Base-by-base conservation (phyloP, 2,329 filamentous ascomycete genomes). In the Coleophoma eucalyptorum region DNA sequence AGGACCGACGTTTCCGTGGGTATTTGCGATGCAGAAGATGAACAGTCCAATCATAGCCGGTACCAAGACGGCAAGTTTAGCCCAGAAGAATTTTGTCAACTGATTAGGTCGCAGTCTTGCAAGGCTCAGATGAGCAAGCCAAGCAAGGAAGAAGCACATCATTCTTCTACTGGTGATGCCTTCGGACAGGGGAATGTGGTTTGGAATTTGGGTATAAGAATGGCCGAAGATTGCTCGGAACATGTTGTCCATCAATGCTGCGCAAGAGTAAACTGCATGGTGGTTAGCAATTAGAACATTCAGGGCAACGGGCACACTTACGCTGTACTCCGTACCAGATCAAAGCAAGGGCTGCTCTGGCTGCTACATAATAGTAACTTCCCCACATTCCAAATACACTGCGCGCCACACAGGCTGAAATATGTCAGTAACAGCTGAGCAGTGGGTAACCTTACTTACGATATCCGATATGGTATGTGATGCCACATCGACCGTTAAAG, bases 331-430 rank as follows among this genome's bases (percentile, higher is more conserved):
- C 66, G 11, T 69, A 69, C 67, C 68, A 73, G 43, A 73, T 67
- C 55, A 71, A 66, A 37, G 70, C 70, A 41, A 74, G 61, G 19
- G 68, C 63, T 2, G 68, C 64, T 48, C 72, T 64, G 8, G 69
- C 68, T 19, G 64, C 61, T 13, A 75, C 70, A 51, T 71, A 70
- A 52, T 72, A 74, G 58, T 71, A 74, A 7, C 66, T 64, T 15
- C 70, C 71, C 53, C 61, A 71, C 65, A 72, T 71, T 50, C 71
- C 71, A 53, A 72, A 71, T 7, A 69, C 67, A 8, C 60, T 62
- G n/a, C 71, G 60, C n/a, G 61, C 62, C 18, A 71, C 62, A 16
- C 66, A 46, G 31, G 43, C 43, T 46, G 12, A 5, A 18, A 26
- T 11, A 46, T 15, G 21, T 46, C 16, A 46, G 26, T 46, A 13